Percentiles rank a stretch among this genome's conserved stretches.
These are phyloP conservation scores for Pholiota molesta DNA, from an alignment of 768 basidiomycete genomes.

Conservation along the genomic window DNA sequence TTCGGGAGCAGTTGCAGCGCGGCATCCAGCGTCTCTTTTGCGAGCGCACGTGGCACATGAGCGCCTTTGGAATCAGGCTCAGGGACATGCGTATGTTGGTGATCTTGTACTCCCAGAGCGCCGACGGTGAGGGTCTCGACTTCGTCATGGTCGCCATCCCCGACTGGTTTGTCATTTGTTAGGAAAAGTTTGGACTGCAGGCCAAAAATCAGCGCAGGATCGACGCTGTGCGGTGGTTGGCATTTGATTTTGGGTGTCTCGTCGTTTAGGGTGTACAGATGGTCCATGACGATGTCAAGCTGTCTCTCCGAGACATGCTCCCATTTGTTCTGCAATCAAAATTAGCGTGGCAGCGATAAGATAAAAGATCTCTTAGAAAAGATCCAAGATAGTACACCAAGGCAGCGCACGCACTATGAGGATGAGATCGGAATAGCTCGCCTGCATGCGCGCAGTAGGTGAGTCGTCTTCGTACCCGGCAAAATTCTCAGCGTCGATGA, in stretches of 20 bases:
- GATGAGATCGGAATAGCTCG: constrained; percentile 93
- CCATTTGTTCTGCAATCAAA: constrained; percentile 76
- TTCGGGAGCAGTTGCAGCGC: constrained; percentile 61
- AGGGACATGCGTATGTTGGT: constrained; percentile 4
- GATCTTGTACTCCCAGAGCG: constrained; percentile 35
- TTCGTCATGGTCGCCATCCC: constrained; percentile 68
- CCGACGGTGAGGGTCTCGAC: constrained; percentile 79
- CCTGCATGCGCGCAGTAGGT: constrained; percentile 91
- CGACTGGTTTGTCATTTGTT: constrained; percentile 24
- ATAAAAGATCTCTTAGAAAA: background rate
- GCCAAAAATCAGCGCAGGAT: constrained; percentile 85
- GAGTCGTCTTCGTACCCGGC: constrained; percentile 90
- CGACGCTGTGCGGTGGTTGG: constrained; percentile 63
- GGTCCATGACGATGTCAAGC: constrained; percentile 84
- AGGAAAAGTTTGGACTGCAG: constrained; percentile 81
- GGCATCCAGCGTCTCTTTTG: constrained; percentile 39
- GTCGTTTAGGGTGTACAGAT: constrained; percentile 89
- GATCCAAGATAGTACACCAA: constrained; percentile 1
- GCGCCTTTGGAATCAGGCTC: too few species aligned
- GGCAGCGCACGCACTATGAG: constrained; percentile 57
- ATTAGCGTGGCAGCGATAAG: too few species aligned
- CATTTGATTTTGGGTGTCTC: constrained; percentile 83
- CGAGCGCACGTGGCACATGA: constrained; percentile 25
- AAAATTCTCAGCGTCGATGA: constrained; percentile 92
- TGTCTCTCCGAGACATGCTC: constrained; percentile 79